These are phyloP conservation scores for Lathyrus aphaca DNA, from an alignment of 306 rosid species.

Conservation along the genomic window DNA sequence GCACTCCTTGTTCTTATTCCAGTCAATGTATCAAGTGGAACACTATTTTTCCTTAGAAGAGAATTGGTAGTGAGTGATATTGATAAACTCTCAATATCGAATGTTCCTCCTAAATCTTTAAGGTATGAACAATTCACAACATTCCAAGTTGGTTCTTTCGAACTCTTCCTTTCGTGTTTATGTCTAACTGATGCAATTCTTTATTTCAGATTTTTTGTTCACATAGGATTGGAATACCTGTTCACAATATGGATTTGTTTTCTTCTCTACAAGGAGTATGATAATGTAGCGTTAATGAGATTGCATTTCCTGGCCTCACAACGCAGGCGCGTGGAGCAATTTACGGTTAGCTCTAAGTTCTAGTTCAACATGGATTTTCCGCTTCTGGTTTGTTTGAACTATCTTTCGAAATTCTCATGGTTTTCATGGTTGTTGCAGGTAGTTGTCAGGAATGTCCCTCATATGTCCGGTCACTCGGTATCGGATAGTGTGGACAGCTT, in stretches of 20 bases:
- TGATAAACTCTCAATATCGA: constrained; percentile 93
- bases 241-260: constrained; percentile 83
- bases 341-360: constrained; percentile 63
- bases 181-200: constrained; percentile 35
- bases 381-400: neutral
- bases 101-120: constrained; percentile 74
- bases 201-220: constrained; percentile 81
- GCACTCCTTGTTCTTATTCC: constrained; percentile 93
- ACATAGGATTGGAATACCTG: constrained; percentile 83
- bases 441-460: constrained; percentile 78
- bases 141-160: constrained; percentile 18
- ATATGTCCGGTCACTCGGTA: constrained; percentile 59
- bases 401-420: constrained; percentile 22
- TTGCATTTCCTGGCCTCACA: constrained; percentile 81
- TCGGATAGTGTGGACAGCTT: constrained; percentile 73
- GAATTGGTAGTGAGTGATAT: constrained; percentile 89
- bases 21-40: constrained; percentile 89
- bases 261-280: constrained; percentile 82
- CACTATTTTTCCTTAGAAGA: constrained; percentile 70
- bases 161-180: constrained; percentile 29
- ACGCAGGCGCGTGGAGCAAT: constrained; percentile 80
- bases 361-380: neutral
- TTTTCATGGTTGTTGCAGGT: constrained; percentile 63
- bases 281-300: constrained; percentile 69
- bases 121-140: constrained; percentile 50